phyloP scores from a whole-genome alignment of 768 basidiomycete genomes.

The Kwoniella newhampshirensis region DNA sequence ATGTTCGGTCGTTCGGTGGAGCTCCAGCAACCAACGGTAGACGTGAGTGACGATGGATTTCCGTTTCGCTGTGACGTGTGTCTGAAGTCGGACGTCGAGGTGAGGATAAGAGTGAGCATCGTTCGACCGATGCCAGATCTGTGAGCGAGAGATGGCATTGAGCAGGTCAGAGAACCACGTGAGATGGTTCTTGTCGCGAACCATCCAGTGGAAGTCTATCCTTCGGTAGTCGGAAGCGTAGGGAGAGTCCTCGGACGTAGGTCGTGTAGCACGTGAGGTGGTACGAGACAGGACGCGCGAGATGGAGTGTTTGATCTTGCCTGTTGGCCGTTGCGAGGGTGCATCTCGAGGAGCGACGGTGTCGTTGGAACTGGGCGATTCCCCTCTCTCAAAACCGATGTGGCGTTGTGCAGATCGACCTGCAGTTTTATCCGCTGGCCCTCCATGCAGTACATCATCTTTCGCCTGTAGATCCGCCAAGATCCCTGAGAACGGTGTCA shows the following conservation, averaged over 20 bases:
- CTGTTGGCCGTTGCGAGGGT: not conserved
- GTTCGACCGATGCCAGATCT: constrained; percentile 22
- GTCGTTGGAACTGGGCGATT: not conserved
- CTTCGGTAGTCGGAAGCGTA: constrained; percentile 24
- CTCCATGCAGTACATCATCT: constrained; percentile 22
- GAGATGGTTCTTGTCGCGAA: constrained; percentile 30
- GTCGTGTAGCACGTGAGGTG: not conserved
- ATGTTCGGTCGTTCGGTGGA: constrained; percentile 26
- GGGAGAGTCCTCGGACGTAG: not conserved
- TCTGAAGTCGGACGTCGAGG: constrained; percentile 27
- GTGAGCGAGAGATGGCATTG: constrained; percentile 23
- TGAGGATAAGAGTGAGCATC: constrained; percentile 13
- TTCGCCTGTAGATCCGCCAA: constrained; percentile 28
- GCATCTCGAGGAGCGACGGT: not conserved
- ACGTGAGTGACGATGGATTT: constrained; percentile 25
- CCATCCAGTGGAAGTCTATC: constrained; percentile 36
- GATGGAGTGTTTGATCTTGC: not conserved
- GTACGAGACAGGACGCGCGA: constrained; percentile 14
- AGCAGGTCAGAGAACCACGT: constrained; percentile 31
- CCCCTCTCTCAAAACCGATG: not conserved
- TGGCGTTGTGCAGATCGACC: not conserved
- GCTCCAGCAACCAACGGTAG: constrained; percentile 31
- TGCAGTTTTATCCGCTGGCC: too few species aligned
- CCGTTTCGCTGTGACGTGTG: constrained; percentile 30
- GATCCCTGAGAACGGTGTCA: constrained; percentile 34